Base-by-base conservation (phyloP, 495 filamentous ascomycete species). In the Hyaloscypha variabilis region DNA sequence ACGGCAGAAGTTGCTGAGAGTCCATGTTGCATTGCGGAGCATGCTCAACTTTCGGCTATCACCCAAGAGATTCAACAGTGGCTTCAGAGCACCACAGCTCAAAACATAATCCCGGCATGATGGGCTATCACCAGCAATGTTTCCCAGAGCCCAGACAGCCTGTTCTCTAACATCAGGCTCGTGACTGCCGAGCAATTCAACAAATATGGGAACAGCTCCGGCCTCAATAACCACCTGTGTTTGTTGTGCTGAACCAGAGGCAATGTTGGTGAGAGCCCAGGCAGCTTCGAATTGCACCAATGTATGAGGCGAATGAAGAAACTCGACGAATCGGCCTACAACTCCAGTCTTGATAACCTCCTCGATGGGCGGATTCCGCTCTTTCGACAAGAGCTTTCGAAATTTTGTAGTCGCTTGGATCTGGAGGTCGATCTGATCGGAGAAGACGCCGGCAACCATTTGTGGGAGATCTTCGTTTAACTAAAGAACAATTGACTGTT, bases 361-460 rank as follows among this genome's bases (percentile, higher is more conserved):
- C 78, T 99, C 96, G 75, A 99, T 99, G 24, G 96, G 95, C 21
- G 96, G 96, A 79, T 99, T 99, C 74, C 96, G 91, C 82, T 99
- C 96, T 81, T 99, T 99, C 64, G 92, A 97, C 6, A 99, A 83
- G 25, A 99, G 83, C 80, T 99, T 99, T 66, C 96, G 83, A 83
- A 99, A 99, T 77, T 97, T 97, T 62, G 96, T 99, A 25, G 96
- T 99, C n/a, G 96, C 94, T 80, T 93, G 88, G 69, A 99, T 99
- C 77, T 99, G 96, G 56, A 90, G 85, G 71, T 99, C 96, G 78
- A 99, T 97, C 78, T 97, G 92, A 36, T 98, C 93, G 67, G 96
- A 98, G 82, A 98, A 97, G 72, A 98, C 96, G 64, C 96, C 96
- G 69, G 90, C 84, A 58, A 98, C 95, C 96, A 99, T 99, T 79